Evolutionary conservation across 2,329 filamentous ascomycete species (phyloP).

Genomic region (Sordariomycetes sp.): DNA sequence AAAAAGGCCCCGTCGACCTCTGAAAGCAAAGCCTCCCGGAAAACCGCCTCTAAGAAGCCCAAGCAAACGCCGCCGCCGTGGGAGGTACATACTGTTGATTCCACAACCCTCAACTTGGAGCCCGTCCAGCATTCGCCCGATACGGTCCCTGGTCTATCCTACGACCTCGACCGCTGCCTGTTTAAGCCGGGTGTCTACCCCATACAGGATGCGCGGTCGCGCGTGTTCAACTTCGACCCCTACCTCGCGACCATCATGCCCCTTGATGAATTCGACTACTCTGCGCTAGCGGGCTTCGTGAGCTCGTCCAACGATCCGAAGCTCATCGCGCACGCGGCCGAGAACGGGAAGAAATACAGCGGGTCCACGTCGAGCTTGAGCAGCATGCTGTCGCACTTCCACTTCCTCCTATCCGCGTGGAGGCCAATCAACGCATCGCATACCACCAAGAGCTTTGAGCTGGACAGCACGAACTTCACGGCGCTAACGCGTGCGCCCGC

Average conservation of each 20-base stretch:
- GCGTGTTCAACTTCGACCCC: slow-evolving; percentile 94
- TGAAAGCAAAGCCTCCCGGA: neutral
- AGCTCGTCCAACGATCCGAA: slow-evolving; percentile 78
- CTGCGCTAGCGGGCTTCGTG: slow-evolving; percentile 74
- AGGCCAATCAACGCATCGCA: slow-evolving; percentile 56
- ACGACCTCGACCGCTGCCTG: slow-evolving; percentile 77
- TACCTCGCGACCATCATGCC: slow-evolving; percentile 93
- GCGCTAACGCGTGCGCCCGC: slow-evolving; percentile 60
- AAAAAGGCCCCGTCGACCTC: no score
- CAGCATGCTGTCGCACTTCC: slow-evolving; percentile 75
- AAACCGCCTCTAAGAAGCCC: neutral
- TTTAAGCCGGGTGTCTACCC: slow-evolving; percentile 94
- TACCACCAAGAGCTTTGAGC: slow-evolving; percentile 57
- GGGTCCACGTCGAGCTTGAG: slow-evolving; percentile 98
- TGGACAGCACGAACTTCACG: slow-evolving; percentile 58
- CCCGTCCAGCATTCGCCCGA: slow-evolving; percentile 21
- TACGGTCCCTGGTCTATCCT: slow-evolving; percentile 49
- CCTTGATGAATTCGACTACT: slow-evolving; percentile 83
- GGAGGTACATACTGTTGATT: slow-evolving; percentile 17
- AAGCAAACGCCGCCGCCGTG: slow-evolving; percentile 5
- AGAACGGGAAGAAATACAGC: slow-evolving; percentile 67
- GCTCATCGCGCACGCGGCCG: slow-evolving; percentile 56
- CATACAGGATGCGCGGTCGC: slow-evolving; percentile 76
- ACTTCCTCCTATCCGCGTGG: slow-evolving; percentile 82
- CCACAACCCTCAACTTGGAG: slow-evolving; percentile 14